These are phyloP conservation scores for Buddleja alternifolia DNA, from an alignment of 257 asterid species.

Conservation along the genomic window DNA sequence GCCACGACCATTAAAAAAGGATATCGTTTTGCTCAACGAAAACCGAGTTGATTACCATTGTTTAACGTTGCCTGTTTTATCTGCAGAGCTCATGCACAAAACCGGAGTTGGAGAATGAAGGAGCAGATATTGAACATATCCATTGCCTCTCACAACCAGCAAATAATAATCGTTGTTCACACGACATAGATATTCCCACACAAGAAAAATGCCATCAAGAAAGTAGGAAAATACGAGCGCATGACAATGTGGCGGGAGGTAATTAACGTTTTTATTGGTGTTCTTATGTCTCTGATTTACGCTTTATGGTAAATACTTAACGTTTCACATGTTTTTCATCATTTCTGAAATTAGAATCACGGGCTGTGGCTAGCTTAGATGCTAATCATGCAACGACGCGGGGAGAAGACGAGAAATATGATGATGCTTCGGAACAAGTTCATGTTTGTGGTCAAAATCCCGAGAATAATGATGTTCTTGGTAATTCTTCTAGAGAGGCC, in stretches of 20 bases:
- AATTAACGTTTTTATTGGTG: slow-evolving; percentile 28
- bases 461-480: slow-evolving; percentile 37
- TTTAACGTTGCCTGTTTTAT: slow-evolving; percentile 5
- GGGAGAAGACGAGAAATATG: slow-evolving; percentile 42
- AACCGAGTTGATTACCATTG: no score
- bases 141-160: slow-evolving; percentile 38
- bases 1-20: no score
- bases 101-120: slow-evolving; percentile 70
- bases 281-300: neutral
- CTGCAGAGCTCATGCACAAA: slow-evolving; percentile 89
- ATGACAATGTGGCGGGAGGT: slow-evolving; percentile 36
- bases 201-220: slow-evolving; percentile 38
- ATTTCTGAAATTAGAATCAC: slow-evolving; percentile 38
- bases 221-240: slow-evolving; percentile 31
- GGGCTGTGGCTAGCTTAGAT: slow-evolving; percentile 31
- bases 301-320: slow-evolving; percentile 18
- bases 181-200: slow-evolving; percentile 27
- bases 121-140: slow-evolving; percentile 41
- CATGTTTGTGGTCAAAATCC: slow-evolving; percentile 33
- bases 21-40: no score
- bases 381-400: slow-evolving; percentile 23
- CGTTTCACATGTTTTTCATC: slow-evolving; percentile 1
- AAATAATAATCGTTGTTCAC: slow-evolving; percentile 32
- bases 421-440: slow-evolving; percentile 33
- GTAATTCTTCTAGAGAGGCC: slow-evolving; percentile 55